Percentiles rank a stretch among this genome's conserved stretches.
Evolutionary conservation across 2,329 filamentous ascomycete genomes (phyloP).

Genomic region (Cadophora malorum): DNA sequence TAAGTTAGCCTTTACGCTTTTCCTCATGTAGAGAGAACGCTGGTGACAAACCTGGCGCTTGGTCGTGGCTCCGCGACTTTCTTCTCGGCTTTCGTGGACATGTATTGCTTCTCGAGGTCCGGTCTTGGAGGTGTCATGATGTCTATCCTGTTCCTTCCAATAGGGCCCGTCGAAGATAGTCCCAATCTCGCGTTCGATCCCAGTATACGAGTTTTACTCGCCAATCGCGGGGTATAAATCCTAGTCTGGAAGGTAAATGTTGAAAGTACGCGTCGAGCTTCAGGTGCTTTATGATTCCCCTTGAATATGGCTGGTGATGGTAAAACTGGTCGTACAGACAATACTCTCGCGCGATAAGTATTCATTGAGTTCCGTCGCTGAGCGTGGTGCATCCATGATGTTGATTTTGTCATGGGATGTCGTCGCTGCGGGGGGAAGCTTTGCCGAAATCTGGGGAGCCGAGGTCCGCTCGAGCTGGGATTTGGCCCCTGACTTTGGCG

Average conservation of each 20-base stretch:
- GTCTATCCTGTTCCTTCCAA: background rate
- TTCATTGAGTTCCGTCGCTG: slow-evolving; percentile 25
- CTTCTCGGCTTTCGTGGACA: slow-evolving; percentile 40
- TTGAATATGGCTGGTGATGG: background rate
- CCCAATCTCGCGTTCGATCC: background rate
- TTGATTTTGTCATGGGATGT: slow-evolving; percentile 13
- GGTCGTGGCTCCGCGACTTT: slow-evolving; percentile 58
- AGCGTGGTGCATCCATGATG: slow-evolving; percentile 13
- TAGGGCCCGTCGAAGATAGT: background rate
- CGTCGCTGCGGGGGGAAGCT: slow-evolving; percentile 20
- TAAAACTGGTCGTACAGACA: slow-evolving; percentile 1
- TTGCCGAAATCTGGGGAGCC: slow-evolving; percentile 33
- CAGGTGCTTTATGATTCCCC: background rate
- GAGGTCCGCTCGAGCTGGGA: slow-evolving; percentile 17
- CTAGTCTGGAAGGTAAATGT: background rate
- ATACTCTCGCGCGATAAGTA: slow-evolving; percentile 23
- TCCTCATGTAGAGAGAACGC: too few species aligned
- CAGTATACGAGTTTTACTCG: background rate
- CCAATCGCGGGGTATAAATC: background rate
- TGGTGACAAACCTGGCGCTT: slow-evolving; percentile 61
- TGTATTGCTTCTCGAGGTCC: slow-evolving; percentile 43
- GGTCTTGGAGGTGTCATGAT: slow-evolving; percentile 28
- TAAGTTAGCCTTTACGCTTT: background rate
- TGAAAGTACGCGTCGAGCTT: background rate
- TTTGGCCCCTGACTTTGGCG: slow-evolving; percentile 10